Percentiles rank a stretch among this genome's conserved stretches.
phyloP scores from a whole-genome alignment of 1,139 yeast species.

The Trichomonascaceae sp. region DNA sequence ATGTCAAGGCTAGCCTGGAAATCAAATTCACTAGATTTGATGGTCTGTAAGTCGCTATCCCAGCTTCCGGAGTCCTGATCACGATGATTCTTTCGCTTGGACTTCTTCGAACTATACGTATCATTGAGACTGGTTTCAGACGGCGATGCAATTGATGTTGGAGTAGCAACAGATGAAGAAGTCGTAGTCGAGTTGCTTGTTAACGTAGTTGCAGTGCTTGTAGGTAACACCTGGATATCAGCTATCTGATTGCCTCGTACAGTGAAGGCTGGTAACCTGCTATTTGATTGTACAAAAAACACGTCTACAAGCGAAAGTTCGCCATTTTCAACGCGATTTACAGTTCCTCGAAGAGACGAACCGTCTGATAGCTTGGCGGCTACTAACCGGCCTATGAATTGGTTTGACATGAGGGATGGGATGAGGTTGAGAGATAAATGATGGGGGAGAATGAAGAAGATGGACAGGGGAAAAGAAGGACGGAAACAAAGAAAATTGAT shows the following conservation, averaged over 20 bases:
- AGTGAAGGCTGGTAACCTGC: slow-evolving; percentile 15
- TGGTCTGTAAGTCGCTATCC: slow-evolving; percentile 48
- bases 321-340: slow-evolving; percentile 28
- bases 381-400: slow-evolving; percentile 28
- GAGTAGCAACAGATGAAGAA: slow-evolving; percentile 1
- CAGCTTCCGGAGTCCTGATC: slow-evolving; percentile 34
- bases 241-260: slow-evolving; percentile 27
- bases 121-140: neutral
- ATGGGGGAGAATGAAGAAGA: neutral
- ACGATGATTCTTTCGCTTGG: slow-evolving; percentile 3
- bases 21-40: slow-evolving; percentile 58
- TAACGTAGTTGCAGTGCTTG: slow-evolving; percentile 2
- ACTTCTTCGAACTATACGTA: neutral
- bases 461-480: neutral
- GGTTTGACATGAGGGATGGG: slow-evolving; percentile 9
- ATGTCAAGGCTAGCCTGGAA: slow-evolving; percentile 75
- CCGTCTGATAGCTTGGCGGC: slow-evolving; percentile 26
- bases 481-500: neutral
- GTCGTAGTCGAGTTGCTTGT: neutral
- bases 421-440: neutral
- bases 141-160: neutral
- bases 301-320: slow-evolving; percentile 25
- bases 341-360: slow-evolving; percentile 27
- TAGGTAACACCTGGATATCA: slow-evolving; percentile 28
- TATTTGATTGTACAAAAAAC: slow-evolving; percentile 20